These are phyloP conservation scores for Silene noctiflora DNA, from an alignment of 179 eudicot species.

Conservation along the genomic window DNA sequence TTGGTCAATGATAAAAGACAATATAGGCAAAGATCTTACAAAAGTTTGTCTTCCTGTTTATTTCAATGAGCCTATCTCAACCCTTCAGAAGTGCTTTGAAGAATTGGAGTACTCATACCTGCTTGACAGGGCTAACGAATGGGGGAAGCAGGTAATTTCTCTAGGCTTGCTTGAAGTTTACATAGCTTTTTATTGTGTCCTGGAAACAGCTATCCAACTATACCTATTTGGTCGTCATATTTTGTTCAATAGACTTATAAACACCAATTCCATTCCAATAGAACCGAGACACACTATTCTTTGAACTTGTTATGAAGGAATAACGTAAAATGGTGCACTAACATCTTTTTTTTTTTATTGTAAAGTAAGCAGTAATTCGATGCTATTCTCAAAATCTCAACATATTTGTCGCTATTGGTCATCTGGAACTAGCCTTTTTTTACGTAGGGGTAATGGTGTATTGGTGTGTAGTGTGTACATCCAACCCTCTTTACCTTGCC, in stretches of 20 bases:
- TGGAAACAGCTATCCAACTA: background rate
- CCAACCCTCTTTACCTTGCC: background rate
- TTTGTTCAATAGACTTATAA: background rate
- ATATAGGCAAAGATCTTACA: conserved; percentile 94
- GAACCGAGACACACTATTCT: too few species aligned
- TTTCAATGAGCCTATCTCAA: conserved; percentile 91
- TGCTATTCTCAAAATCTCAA: background rate
- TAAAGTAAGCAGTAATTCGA: too few species aligned
- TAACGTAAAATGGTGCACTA: background rate
- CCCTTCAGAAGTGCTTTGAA: conserved; percentile 92
- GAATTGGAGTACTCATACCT: conserved; percentile 95
- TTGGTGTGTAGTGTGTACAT: background rate
- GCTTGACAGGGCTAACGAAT: conserved; percentile 86
- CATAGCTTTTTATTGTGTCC: too few species aligned
- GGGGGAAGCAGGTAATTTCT: conserved; percentile 76
- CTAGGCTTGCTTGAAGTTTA: conserved; percentile 7
- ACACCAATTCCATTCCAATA: background rate
- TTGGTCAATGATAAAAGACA: conserved; percentile 97
- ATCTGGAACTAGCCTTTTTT: background rate
- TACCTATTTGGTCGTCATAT: background rate
- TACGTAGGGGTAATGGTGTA: background rate
- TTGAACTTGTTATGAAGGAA: background rate
- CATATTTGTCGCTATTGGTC: background rate
- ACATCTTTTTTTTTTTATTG: background rate
- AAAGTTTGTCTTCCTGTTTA: conserved; percentile 97